A percentile compares a stretch with the other conserved stretches of the same genome.
Evolutionary conservation across 2,329 filamentous ascomycete species (phyloP).

Genomic region (Phaeoacremonium minimum): DNA sequence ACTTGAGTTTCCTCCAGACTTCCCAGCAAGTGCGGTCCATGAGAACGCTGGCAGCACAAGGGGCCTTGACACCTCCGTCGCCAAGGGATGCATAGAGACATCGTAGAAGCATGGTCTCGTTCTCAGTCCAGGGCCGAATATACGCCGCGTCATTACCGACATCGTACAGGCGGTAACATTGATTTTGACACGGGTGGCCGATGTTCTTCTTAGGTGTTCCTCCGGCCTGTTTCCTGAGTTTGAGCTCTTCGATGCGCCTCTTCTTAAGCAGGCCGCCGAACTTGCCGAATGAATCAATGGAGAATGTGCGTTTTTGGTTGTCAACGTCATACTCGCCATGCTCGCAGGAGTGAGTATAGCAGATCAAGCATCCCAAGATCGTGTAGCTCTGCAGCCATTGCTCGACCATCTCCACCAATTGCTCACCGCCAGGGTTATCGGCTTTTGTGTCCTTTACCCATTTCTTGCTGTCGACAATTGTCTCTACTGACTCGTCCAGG

Average conservation of each 20-base stretch:
- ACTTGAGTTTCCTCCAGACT: conserved; percentile 38
- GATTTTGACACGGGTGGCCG: conserved; percentile 25
- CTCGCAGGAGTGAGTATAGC: conserved; percentile 56
- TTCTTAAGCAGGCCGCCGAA: conserved; percentile 20
- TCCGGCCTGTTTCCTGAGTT: conserved; percentile 5
- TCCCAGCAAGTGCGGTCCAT: conserved; percentile 49
- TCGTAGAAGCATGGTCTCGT: conserved; percentile 42
- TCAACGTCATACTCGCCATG: conserved; percentile 54
- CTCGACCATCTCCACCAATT: conserved; percentile 33
- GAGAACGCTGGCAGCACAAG: conserved; percentile 46
- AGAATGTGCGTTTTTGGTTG: conserved; percentile 49
- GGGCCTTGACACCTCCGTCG: conserved; percentile 35
- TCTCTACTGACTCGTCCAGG: conserved; percentile 50
- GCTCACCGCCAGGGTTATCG: conserved; percentile 29
- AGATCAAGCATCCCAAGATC: conserved; percentile 53
- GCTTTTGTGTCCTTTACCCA: conserved; percentile 40
- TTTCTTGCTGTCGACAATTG: conserved; percentile 48
- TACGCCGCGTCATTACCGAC: conserved; percentile 22
- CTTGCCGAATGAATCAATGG: conserved; percentile 38
- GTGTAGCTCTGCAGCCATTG: conserved; percentile 49
- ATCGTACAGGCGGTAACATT: conserved; percentile 36
- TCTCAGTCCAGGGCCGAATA: conserved; percentile 39
- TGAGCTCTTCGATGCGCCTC: conserved; percentile 24
- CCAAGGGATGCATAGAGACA: conserved; percentile 39
- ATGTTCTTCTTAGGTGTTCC: conserved; percentile 4